Evolutionary conservation across 768 basidiomycete species (phyloP).

Genomic region (Lactifluus piperatus): DNA sequence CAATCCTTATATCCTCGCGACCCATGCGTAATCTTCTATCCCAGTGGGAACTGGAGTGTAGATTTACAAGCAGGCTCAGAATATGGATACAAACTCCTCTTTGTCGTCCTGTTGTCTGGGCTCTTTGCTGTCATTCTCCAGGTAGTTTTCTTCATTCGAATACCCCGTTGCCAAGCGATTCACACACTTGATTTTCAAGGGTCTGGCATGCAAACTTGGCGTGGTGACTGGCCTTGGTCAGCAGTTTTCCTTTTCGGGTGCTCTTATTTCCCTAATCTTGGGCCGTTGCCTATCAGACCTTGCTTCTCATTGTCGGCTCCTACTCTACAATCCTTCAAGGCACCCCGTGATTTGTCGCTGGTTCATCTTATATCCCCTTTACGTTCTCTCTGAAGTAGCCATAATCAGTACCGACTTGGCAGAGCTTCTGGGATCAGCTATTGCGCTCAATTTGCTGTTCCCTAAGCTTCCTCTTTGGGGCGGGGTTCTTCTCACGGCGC

Average conservation of each 20-base stretch:
- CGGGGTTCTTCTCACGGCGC: conserved; percentile 39
- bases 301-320: conserved; percentile 37
- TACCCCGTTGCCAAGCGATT: neutral
- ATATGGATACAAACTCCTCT: conserved; percentile 73
- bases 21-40: conserved; percentile 26
- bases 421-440: conserved; percentile 53
- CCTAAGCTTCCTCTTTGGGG: conserved; percentile 39
- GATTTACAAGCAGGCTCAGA: conserved; percentile 81
- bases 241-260: neutral
- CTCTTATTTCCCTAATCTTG: neutral
- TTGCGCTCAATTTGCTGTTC: conserved; percentile 46
- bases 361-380: conserved; percentile 39
- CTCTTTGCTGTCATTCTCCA: conserved; percentile 79
- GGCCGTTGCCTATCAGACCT: conserved; percentile 29
- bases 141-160: conserved; percentile 29
- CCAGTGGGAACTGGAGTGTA: conserved; percentile 75
- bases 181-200: conserved; percentile 31
- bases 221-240: conserved; percentile 25
- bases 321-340: conserved; percentile 36
- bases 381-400: conserved; percentile 42
- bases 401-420: conserved; percentile 52
- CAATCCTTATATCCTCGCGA: neutral
- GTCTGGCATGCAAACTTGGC: conserved; percentile 73
- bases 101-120: conserved; percentile 77
- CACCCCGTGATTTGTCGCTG: conserved; percentile 32